phyloP scores from a whole-genome alignment of 495 filamentous ascomycete genomes.

The Penicillium diatomitis region DNA sequence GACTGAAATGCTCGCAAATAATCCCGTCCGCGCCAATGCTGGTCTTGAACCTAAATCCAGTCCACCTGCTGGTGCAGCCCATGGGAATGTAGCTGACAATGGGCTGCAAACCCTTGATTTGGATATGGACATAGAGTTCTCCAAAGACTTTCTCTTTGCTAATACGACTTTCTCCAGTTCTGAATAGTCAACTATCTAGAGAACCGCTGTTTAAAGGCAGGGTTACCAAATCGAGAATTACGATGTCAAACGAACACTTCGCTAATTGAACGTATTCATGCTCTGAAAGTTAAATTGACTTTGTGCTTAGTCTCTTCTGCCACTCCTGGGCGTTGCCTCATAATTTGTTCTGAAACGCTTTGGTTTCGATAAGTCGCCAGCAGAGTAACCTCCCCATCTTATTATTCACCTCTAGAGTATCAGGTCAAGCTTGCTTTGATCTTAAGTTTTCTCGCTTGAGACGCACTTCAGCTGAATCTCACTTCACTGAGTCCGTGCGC shows the following conservation, averaged over 20 bases:
- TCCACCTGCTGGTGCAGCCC: background rate
- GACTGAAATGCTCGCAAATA: conserved; percentile 20
- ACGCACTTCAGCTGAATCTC: no score
- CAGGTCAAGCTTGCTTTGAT: no score
- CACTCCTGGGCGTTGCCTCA: background rate
- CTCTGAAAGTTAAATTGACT: background rate
- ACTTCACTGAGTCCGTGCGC: no score
- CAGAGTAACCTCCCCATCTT: no score
- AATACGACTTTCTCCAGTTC: conserved; percentile 25
- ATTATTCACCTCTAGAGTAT: no score
- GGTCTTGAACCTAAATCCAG: conserved; percentile 6
- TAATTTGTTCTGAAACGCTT: background rate
- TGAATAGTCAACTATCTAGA: conserved; percentile 5
- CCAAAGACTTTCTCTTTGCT: conserved; percentile 28
- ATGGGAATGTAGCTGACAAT: conserved; percentile 11
- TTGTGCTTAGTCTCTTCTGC: background rate
- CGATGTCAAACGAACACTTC: no score
- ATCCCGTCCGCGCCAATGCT: conserved; percentile 14
- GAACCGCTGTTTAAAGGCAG: no score
- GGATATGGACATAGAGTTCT: conserved; percentile 33
- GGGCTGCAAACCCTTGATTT: conserved; percentile 22
- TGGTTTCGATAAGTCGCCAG: no score
- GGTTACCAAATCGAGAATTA: no score
- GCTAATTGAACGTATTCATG: background rate
- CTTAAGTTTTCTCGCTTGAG: no score